These are phyloP conservation scores for Mycena indigotica DNA, from an alignment of 768 basidiomycete species.

Conservation along the genomic window DNA sequence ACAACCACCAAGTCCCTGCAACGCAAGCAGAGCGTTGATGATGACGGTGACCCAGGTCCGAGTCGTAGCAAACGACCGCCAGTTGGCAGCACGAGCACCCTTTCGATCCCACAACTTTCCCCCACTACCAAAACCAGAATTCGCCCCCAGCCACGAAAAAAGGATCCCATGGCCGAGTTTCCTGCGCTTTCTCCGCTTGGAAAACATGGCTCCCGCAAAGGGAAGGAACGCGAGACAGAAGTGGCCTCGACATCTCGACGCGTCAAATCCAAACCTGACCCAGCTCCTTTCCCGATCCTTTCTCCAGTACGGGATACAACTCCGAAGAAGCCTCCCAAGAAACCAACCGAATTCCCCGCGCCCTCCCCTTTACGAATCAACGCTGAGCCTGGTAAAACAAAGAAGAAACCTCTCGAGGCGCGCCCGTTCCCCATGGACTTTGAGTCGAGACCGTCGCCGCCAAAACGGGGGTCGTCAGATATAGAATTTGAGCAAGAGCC, in stretches of 20 bases:
- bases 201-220: neutral
- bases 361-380: neutral
- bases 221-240: constrained; percentile 4
- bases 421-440: constrained; percentile 19
- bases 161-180: neutral
- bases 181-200: neutral
- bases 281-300: too few relatives aligned
- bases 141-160: neutral
- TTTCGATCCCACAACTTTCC: neutral
- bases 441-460: neutral
- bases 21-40: too few relatives aligned
- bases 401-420: constrained; percentile 1
- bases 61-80: neutral
- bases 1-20: too few relatives aligned
- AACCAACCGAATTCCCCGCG: neutral
- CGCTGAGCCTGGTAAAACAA: neutral
- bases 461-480: constrained; percentile 14
- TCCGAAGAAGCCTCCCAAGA: too few relatives aligned
- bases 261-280: neutral
- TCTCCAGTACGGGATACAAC: too few relatives aligned
- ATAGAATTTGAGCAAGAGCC: constrained; percentile 17
- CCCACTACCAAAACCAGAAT: neutral
- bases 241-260: neutral
- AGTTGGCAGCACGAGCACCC: neutral
- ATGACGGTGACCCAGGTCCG: neutral